phyloP scores from a whole-genome alignment of 1,284 basidiomycete species.

The Xanthoconium separans region DNA sequence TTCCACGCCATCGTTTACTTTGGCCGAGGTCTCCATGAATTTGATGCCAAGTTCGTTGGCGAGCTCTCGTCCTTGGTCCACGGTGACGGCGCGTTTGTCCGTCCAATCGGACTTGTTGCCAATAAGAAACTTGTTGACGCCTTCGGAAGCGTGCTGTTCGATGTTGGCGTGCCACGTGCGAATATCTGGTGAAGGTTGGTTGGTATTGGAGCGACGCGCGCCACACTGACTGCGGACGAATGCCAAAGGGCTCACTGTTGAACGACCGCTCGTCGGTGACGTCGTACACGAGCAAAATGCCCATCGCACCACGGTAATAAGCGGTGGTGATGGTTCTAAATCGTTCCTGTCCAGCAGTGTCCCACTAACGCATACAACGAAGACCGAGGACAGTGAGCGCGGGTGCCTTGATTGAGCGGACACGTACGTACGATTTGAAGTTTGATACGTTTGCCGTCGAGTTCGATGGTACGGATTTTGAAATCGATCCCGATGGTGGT shows the following conservation, averaged over 20 bases:
- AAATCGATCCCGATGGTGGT: constrained; percentile 98
- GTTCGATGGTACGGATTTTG: constrained; percentile 96
- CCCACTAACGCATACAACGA: constrained; percentile 64
- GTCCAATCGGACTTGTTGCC: constrained; percentile 99
- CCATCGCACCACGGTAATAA: constrained; percentile 99
- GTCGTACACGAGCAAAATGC: constrained; percentile 97
- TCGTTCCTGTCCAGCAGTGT: constrained; percentile 98
- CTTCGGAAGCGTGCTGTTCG: constrained; percentile 98
- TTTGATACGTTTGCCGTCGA: constrained; percentile 95
- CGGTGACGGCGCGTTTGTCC: constrained; percentile 91
- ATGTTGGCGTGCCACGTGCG: constrained; percentile 99
- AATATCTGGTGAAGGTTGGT: constrained; percentile 65
- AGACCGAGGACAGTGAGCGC: constrained; percentile 1
- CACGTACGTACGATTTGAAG: constrained; percentile 81
- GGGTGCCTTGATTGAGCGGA: background rate
- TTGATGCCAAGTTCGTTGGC: constrained; percentile 89
- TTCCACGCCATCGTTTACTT: constrained; percentile 97
- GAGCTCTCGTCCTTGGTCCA: constrained; percentile 80
- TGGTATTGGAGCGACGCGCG: background rate
- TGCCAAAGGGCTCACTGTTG: constrained; percentile 69
- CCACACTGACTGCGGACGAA: constrained; percentile 7
- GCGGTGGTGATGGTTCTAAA: constrained; percentile 99
- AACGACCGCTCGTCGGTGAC: constrained; percentile 98
- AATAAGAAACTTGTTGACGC: constrained; percentile 98
- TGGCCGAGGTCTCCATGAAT: constrained; percentile 98